Evolutionary conservation across 441 rosid genomes (phyloP).

Genomic region (Dalechampia spathulata): DNA sequence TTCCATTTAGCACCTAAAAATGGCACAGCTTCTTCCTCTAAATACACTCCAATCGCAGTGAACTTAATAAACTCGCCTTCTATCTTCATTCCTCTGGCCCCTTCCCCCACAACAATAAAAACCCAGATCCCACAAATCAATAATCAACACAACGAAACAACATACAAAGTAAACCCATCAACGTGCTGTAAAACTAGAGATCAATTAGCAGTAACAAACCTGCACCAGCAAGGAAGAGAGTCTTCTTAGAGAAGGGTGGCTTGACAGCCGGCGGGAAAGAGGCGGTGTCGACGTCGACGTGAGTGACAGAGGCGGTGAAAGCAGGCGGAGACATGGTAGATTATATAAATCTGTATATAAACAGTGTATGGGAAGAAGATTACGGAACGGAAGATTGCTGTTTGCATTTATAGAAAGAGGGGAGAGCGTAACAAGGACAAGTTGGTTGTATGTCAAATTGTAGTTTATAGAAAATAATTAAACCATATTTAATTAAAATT

Average conservation of each 20-base stretch:
- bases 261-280: conserved; percentile 42
- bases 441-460: too few relatives aligned
- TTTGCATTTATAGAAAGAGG: not conserved
- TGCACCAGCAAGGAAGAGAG: conserved; percentile 71
- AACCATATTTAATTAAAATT: too few relatives aligned
- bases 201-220: conserved; percentile 21
- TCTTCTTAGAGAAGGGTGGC: conserved; percentile 57
- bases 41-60: conserved; percentile 75
- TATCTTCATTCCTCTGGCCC: conserved; percentile 65
- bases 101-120: conserved; percentile 27
- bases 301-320: conserved; percentile 26
- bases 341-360: too few relatives aligned
- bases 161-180: too few relatives aligned
- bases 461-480: too few relatives aligned
- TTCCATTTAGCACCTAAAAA: conserved; percentile 61
- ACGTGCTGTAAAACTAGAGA: too few relatives aligned
- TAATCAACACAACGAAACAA: too few relatives aligned
- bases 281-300: conserved; percentile 37
- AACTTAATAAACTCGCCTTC: conserved; percentile 61
- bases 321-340: conserved; percentile 3
- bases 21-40: conserved; percentile 48
- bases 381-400: not conserved
- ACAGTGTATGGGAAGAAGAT: too few relatives aligned
- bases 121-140: too few relatives aligned
- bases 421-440: too few relatives aligned